phyloP scores from a whole-genome alignment of 768 basidiomycete species.

The Gymnopilus junonius region DNA sequence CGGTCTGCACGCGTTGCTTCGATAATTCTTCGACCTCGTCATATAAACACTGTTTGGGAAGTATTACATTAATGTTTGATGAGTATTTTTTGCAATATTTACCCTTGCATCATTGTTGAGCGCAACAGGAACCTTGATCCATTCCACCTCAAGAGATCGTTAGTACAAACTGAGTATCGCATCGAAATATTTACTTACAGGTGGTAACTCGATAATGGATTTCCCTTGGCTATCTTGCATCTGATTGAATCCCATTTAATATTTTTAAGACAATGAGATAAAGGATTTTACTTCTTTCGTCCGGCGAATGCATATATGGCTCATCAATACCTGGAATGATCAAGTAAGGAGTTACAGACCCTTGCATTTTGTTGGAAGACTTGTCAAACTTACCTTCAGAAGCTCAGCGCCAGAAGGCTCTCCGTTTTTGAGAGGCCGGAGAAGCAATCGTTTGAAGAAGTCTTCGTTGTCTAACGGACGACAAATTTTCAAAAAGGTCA shows the following conservation, averaged over 20 bases:
- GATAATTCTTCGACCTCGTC: constrained; percentile 70
- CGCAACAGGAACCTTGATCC: constrained; percentile 73
- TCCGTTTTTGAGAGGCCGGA: constrained; percentile 78
- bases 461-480: constrained; percentile 82
- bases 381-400: constrained; percentile 54
- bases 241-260: constrained; percentile 38
- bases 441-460: constrained; percentile 77
- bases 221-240: constrained; percentile 86
- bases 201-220: constrained; percentile 74
- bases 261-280: not conserved
- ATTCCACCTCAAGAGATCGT: constrained; percentile 60
- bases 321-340: constrained; percentile 71
- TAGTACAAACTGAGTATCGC: not conserved
- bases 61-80: not conserved
- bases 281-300: constrained; percentile 69
- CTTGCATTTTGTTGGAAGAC: too few relatives aligned
- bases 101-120: constrained; percentile 70
- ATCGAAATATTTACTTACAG: constrained; percentile 39
- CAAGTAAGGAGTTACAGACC: too few relatives aligned
- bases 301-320: constrained; percentile 75
- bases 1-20: constrained; percentile 60
- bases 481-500: constrained; percentile 88
- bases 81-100: constrained; percentile 10
- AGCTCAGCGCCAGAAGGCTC: constrained; percentile 70
- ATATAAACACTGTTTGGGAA: constrained; percentile 55